These are phyloP conservation scores for Fusarium sp. DNA, from an alignment of 2,329 filamentous ascomycete genomes.

Conservation along the genomic window DNA sequence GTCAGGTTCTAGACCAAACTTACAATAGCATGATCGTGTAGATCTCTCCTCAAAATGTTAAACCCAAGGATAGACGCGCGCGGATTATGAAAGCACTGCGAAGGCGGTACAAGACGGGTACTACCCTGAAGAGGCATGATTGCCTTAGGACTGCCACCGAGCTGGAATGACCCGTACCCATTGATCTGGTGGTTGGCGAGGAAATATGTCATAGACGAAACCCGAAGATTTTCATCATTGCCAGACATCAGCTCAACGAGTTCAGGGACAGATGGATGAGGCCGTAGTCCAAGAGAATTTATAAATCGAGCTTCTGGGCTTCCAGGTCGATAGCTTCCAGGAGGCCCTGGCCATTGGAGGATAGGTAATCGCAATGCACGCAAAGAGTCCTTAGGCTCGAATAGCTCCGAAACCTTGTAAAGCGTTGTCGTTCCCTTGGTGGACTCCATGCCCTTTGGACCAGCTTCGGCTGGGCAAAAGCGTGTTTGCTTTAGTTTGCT, in stretches of 20 bases:
- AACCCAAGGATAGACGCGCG: slow-evolving; percentile 82
- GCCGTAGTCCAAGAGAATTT: slow-evolving; percentile 74
- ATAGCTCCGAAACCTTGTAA: slow-evolving; percentile 81
- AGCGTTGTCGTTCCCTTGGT: slow-evolving; percentile 61
- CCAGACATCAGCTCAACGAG: slow-evolving; percentile 81
- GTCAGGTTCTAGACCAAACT: slow-evolving; percentile 33
- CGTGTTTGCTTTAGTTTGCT: slow-evolving; percentile 78
- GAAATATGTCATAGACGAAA: slow-evolving; percentile 82
- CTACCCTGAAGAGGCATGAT: slow-evolving; percentile 80
- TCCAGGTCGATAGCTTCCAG: slow-evolving; percentile 68
- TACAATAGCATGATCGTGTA: slow-evolving; percentile 78
- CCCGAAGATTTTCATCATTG: slow-evolving; percentile 66
- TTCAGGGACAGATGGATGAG: slow-evolving; percentile 75
- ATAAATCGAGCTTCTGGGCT: slow-evolving; percentile 82
- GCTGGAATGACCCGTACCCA: slow-evolving; percentile 73
- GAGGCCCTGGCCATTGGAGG: slow-evolving; percentile 79
- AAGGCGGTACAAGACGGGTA: slow-evolving; percentile 74
- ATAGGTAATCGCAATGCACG: slow-evolving; percentile 77
- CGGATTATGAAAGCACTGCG: slow-evolving; percentile 84
- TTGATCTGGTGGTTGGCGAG: slow-evolving; percentile 82
- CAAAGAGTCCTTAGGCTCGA: slow-evolving; percentile 78
- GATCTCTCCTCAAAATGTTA: slow-evolving; percentile 75
- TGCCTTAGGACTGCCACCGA: slow-evolving; percentile 61
- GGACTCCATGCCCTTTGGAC: slow-evolving; percentile 63
- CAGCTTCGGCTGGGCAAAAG: slow-evolving; percentile 82